Percentiles rank a stretch among this genome's conserved stretches.
phyloP scores from a whole-genome alignment of 2,329 filamentous ascomycete genomes.

The Trichophyton verrucosum region DNA sequence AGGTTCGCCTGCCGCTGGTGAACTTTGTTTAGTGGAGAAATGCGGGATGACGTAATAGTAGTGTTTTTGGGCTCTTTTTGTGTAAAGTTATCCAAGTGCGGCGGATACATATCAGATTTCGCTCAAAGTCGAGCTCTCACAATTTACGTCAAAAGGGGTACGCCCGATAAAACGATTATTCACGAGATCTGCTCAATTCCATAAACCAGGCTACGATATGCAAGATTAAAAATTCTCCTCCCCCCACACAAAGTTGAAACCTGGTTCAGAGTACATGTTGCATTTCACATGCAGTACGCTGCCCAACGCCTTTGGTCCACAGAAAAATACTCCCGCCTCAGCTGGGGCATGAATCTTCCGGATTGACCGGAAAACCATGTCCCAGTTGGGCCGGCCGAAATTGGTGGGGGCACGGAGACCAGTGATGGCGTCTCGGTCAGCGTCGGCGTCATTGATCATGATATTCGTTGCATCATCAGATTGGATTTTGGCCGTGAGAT shows the following conservation, averaged over 20 bases:
- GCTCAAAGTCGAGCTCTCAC: no score
- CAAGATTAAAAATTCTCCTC: conserved; percentile 40
- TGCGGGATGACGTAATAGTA: background rate
- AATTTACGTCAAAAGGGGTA: no score
- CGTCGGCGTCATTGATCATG: conserved; percentile 82
- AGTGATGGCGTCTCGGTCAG: conserved; percentile 73
- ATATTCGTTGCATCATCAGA: conserved; percentile 77
- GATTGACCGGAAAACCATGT: conserved; percentile 77
- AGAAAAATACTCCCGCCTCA: conserved; percentile 73
- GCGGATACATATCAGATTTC: no score
- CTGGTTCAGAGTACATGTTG: conserved; percentile 77
- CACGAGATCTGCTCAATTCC: no score
- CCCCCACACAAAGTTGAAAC: conserved; percentile 46
- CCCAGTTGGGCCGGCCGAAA: conserved; percentile 75
- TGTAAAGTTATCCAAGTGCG: no score
- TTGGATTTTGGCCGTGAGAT: conserved; percentile 78
- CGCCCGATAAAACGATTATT: no score
- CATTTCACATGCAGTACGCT: conserved; percentile 69
- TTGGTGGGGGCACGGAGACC: conserved; percentile 71
- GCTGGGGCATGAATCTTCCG: conserved; percentile 62
- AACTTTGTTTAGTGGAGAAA: background rate
- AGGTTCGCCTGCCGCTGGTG: background rate
- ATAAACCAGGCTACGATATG: no score
- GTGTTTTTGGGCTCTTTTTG: no score
- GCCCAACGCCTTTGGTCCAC: conserved; percentile 67